Conservation (phyloP, 164 flowering plant species). For the Kalanchoe fedtschenkoi region DNA sequence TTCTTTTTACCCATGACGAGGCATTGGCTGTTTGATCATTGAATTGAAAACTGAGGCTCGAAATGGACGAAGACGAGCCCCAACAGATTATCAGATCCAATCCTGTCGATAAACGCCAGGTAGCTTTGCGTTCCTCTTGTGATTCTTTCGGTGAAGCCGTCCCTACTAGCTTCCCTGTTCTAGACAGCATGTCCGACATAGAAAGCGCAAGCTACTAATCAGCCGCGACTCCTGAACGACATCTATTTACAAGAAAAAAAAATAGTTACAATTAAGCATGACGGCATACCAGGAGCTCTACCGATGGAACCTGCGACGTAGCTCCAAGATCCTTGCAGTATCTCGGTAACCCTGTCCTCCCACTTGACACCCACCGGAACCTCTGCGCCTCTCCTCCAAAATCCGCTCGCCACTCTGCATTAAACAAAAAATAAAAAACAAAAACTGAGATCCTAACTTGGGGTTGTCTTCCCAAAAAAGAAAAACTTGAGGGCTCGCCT, state of each 20-base stretch:
- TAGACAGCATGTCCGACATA: constrained; percentile 16
- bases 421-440: not conserved
- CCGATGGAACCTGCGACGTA: constrained; percentile 85
- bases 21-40: constrained; percentile 26
- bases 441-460: not conserved
- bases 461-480: not conserved
- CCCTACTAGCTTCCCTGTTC: constrained; percentile 83
- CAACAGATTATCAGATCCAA: constrained; percentile 46
- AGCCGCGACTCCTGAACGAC: not conserved
- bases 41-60: constrained; percentile 35
- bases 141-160: constrained; percentile 73
- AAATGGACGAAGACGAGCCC: constrained; percentile 30
- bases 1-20: constrained; percentile 18
- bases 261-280: not conserved
- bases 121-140: constrained; percentile 28
- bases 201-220: constrained; percentile 2
- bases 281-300: constrained; percentile 65
- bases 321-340: constrained; percentile 89
- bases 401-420: constrained; percentile 65
- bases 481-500: constrained; percentile 30
- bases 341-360: constrained; percentile 73
- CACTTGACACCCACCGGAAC: constrained; percentile 54
- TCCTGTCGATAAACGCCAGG: constrained; percentile 77
- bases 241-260: not conserved
- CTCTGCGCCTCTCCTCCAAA: constrained; percentile 92